A percentile compares a stretch with the other conserved stretches of the same genome.
These are phyloP conservation scores for Candida sonorensis DNA, from an alignment of 805 yeast species.

Conservation along the genomic window DNA sequence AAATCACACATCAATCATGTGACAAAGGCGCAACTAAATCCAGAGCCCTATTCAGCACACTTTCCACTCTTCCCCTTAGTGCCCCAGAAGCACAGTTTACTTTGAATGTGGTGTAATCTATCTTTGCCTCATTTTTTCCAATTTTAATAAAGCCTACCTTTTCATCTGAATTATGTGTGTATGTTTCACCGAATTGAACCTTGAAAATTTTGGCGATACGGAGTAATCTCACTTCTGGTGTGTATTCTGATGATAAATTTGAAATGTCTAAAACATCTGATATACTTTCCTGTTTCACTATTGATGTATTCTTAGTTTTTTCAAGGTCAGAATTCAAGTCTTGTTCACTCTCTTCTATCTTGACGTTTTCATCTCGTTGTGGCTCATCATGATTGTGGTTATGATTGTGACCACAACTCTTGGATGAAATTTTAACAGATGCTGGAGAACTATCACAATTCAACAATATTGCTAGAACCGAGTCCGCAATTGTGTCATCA, in stretches of 20 bases:
- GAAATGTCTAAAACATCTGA: slow-evolving; percentile 4
- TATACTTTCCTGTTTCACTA: slow-evolving; percentile 7
- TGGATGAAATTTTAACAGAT: slow-evolving; percentile 80
- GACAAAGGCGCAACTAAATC: slow-evolving; percentile 81
- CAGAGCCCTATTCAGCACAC: slow-evolving; percentile 69
- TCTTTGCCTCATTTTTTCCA: slow-evolving; percentile 67
- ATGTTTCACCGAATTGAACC: slow-evolving; percentile 86
- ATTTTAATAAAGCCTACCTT: slow-evolving; percentile 56
- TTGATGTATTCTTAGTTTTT: too few species aligned
- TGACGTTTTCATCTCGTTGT: slow-evolving; percentile 1
- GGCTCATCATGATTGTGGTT: slow-evolving; percentile 11
- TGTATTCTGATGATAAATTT: slow-evolving; percentile 25
- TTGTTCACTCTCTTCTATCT: slow-evolving; percentile 1
- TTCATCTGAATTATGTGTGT: slow-evolving; percentile 34
- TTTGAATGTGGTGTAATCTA: slow-evolving; percentile 55
- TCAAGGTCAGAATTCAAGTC: too few species aligned
- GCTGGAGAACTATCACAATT: slow-evolving; percentile 95
- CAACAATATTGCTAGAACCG: slow-evolving; percentile 81
- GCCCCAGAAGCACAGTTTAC: slow-evolving; percentile 72
- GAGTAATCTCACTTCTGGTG: slow-evolving; percentile 33
- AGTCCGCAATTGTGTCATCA: slow-evolving; percentile 92
- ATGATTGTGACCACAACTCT: slow-evolving; percentile 33
- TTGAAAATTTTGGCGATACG: slow-evolving; percentile 57
- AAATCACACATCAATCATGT: slow-evolving; percentile 24
- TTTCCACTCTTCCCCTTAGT: slow-evolving; percentile 74